Conservation (phyloP, 2,329 filamentous ascomycete species). For the Thielaviopsis populi region DNA sequence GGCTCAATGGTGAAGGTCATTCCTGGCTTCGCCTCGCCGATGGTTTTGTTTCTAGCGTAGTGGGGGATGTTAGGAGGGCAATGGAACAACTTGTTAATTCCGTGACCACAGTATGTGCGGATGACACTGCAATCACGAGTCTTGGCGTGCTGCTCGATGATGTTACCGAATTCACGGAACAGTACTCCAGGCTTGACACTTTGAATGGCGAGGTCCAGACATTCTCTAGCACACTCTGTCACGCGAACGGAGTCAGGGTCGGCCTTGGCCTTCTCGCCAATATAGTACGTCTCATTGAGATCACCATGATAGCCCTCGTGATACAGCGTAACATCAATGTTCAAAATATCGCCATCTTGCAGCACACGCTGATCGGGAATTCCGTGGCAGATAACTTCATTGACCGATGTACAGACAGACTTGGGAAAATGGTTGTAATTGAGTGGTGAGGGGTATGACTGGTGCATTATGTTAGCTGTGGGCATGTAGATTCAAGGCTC, state of each 20-base stretch:
- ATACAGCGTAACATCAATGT: slow-evolving; percentile 90
- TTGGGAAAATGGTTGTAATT: slow-evolving; percentile 97
- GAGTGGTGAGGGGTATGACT: slow-evolving; percentile 89
- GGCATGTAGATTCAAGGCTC: background rate
- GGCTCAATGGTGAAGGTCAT: slow-evolving; percentile 99
- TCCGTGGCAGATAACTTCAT: slow-evolving; percentile 97
- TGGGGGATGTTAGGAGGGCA: slow-evolving; percentile 88
- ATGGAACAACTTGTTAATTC: slow-evolving; percentile 88
- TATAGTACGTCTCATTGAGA: slow-evolving; percentile 97
- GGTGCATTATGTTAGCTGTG: slow-evolving; percentile 10
- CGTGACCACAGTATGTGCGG: slow-evolving; percentile 90
- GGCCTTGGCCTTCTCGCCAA: slow-evolving; percentile 71
- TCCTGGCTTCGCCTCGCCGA: slow-evolving; percentile 82
- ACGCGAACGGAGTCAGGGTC: slow-evolving; percentile 80
- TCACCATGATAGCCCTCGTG: slow-evolving; percentile 93
- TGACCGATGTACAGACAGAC: slow-evolving; percentile 89
- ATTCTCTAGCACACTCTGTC: slow-evolving; percentile 79
- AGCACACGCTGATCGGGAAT: slow-evolving; percentile 85
- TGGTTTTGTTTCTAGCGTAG: slow-evolving; percentile 96
- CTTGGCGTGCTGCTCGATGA: slow-evolving; percentile 93
- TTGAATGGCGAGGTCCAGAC: slow-evolving; percentile 78
- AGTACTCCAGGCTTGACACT: slow-evolving; percentile 84
- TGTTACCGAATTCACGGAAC: slow-evolving; percentile 84
- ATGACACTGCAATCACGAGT: slow-evolving; percentile 74
- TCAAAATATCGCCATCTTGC: slow-evolving; percentile 86